Evolutionary conservation across 371 early-diverging fungal genomes (phyloP), one percentile per base, ranked within the genome.

Genomic region (Batkoa obscura): DNA sequence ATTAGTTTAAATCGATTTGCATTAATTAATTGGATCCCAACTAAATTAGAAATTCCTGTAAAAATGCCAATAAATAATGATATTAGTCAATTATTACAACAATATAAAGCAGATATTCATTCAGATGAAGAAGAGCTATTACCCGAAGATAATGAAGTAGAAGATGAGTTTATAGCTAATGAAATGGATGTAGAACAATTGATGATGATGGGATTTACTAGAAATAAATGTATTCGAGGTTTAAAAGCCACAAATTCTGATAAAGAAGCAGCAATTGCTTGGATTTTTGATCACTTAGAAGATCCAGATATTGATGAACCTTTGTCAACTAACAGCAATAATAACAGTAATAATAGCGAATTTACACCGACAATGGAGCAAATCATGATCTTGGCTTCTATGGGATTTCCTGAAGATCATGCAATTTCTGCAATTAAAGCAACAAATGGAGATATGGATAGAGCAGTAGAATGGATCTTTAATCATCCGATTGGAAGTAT

Each of bases 231-330:
- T 61, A 75, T 76, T 54, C 81, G 84, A 52, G 94, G 94, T 0
- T 62, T 95, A 35, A 43, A 80, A 31, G 74, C 72, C 34, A 90
- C 90, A 2, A 84, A 89, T 63, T 67, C 70, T 51, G 87, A 84
- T 2, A 75, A 84, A 0, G 95, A 95, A 37, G 68, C 72, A 1
- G 97, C 95, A 0, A 87, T 91, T 88, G 78, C 79, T 59, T 94
- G 93, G 91, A 61, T 93, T 35, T 83, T 94, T 70, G 90, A 88
- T 62, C 89, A 94, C 59, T 89, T 94, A 86, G 97, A 95, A 23
- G 94, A 92, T 66, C 75, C 92, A 43, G 78, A 43, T 33, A 32
- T 15, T 9, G 5, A 51, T 36, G 53, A 51, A 42, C 50, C 64
- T 61, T 15, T 62, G 60, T 54, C 52, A 31, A 52, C 54, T 30